These are phyloP conservation scores for Ascosphaera acerosa DNA, from an alignment of 2,329 filamentous ascomycete species.

Conservation along the genomic window DNA sequence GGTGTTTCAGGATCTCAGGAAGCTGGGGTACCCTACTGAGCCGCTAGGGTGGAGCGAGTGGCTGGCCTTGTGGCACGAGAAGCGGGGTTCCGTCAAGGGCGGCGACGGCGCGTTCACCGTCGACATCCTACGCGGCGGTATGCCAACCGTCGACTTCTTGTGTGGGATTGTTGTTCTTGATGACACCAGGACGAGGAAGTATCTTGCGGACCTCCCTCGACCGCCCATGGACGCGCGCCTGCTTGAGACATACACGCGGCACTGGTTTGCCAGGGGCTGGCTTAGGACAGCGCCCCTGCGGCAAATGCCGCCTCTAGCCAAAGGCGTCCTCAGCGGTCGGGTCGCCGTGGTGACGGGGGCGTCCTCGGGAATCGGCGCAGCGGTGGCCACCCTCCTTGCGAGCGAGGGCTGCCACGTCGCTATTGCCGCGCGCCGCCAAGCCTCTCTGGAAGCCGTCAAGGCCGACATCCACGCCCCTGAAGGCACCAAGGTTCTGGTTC, in stretches of 20 bases:
- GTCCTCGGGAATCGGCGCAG: conserved; percentile 55
- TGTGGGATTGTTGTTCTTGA: conserved; percentile 47
- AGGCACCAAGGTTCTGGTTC: conserved; percentile 36
- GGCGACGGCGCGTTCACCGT: conserved; percentile 51
- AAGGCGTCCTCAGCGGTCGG: conserved; percentile 35
- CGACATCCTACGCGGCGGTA: conserved; percentile 54
- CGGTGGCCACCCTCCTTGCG: conserved; percentile 42
- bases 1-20: conserved; percentile 37
- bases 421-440: conserved; percentile 42
- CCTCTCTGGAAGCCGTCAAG: conserved; percentile 43
- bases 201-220: conserved; percentile 31
- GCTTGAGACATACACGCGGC: conserved; percentile 53
- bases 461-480: conserved; percentile 29
- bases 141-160: conserved; percentile 50
- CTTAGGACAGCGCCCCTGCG: conserved; percentile 35
- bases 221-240: conserved; percentile 43
- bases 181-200: conserved; percentile 38
- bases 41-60: conserved; percentile 45
- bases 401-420: conserved; percentile 46
- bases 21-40: conserved; percentile 45
- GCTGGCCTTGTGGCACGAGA: conserved; percentile 47
- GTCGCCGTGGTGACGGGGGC: conserved; percentile 58
- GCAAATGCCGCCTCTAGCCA: conserved; percentile 19
- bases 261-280: conserved; percentile 63
- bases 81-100: conserved; percentile 36